These are phyloP conservation scores for Paramarasmius palmivorus DNA, from an alignment of 1,284 basidiomycete genomes.

Conservation along the genomic window DNA sequence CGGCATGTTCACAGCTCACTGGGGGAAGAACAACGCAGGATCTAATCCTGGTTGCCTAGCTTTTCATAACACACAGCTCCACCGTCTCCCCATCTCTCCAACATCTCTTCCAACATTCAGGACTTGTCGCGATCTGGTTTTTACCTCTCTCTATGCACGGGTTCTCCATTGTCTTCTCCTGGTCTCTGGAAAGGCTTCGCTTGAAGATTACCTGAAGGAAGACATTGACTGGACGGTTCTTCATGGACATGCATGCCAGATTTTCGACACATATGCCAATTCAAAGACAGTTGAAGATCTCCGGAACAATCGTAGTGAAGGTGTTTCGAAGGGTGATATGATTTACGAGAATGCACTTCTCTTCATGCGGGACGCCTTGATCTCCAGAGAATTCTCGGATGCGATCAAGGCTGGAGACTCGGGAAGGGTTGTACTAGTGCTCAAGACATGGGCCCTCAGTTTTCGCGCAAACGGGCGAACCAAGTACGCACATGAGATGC, in stretches of 20 bases:
- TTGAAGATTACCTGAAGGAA: constrained; percentile 24
- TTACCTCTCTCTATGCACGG: constrained; percentile 32
- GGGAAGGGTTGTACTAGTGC: constrained; percentile 27
- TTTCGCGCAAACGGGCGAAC: constrained; percentile 31
- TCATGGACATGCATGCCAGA: constrained; percentile 16
- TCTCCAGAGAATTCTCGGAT: constrained; percentile 32
- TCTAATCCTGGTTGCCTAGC: constrained; percentile 30
- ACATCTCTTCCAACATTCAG: constrained; percentile 6
- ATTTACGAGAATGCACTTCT: constrained; percentile 35
- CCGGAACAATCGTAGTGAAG: constrained; percentile 7
- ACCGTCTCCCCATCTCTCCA: constrained; percentile 31
- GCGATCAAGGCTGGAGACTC: constrained; percentile 36
- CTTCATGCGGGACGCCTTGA: constrained; percentile 33
- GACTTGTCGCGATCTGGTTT: constrained; percentile 27
- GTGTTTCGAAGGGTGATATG: constrained; percentile 26
- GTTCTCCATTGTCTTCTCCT: constrained; percentile 32
- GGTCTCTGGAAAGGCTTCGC: constrained; percentile 19
- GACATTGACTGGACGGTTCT: constrained; percentile 20
- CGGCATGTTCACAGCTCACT: constrained; percentile 31
- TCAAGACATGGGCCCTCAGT: constrained; percentile 32
- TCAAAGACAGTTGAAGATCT: constrained; percentile 14
- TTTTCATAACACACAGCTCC: neutral
- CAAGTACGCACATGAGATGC: constrained; percentile 40
- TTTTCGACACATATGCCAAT: constrained; percentile 18
- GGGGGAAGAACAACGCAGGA: constrained; percentile 27